Percentiles rank a stretch among this genome's conserved stretches.
Conservation (phyloP, 2,329 filamentous ascomycete species). For the Cladophialophora chaetospira region DNA sequence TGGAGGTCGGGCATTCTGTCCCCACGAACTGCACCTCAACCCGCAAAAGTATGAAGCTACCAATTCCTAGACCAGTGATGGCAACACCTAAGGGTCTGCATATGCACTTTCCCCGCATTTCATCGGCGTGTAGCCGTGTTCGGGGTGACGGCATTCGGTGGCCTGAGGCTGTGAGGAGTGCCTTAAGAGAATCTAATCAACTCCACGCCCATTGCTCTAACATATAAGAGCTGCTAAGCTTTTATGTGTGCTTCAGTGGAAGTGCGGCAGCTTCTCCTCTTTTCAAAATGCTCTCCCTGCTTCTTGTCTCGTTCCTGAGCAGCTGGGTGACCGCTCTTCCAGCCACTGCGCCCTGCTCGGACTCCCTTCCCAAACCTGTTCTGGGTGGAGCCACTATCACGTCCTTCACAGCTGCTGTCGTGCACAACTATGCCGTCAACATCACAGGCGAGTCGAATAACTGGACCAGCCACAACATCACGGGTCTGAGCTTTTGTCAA, state of each 20-base stretch:
- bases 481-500: slow-evolving; percentile 42
- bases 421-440: slow-evolving; percentile 4
- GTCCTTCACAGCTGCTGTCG: neutral
- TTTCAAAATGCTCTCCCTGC: neutral
- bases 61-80: too few relatives aligned
- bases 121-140: too few relatives aligned
- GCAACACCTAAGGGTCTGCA: too few relatives aligned
- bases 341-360: neutral
- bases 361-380: slow-evolving; percentile 1
- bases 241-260: neutral
- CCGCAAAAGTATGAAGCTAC: too few relatives aligned
- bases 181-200: too few relatives aligned
- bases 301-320: neutral
- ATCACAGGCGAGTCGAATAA: slow-evolving; percentile 9
- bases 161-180: too few relatives aligned
- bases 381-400: slow-evolving; percentile 2
- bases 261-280: neutral
- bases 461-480: slow-evolving; percentile 9
- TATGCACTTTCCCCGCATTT: too few relatives aligned
- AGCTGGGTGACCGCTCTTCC: neutral
- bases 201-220: too few relatives aligned
- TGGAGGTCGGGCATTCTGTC: too few relatives aligned
- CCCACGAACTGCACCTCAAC: too few relatives aligned
- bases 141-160: too few relatives aligned
- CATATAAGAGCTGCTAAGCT: slow-evolving; percentile 7